Base-by-base conservation (phyloP, 169 alveolate species). In the Theileria orientalis region DNA sequence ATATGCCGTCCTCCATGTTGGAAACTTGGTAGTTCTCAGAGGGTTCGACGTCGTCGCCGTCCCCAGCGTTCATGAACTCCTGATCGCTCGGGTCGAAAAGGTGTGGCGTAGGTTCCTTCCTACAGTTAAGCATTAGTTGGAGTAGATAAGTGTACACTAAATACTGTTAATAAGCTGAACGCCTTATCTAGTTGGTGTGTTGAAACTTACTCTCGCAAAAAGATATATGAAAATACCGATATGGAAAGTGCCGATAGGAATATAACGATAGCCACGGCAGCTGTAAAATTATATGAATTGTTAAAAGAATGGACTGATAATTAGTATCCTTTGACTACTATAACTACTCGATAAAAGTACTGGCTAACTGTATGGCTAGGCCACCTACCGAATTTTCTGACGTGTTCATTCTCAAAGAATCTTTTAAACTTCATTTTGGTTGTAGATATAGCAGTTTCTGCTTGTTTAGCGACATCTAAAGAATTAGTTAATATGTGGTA, bases 1-100 rank as follows among this genome's bases (percentile, higher is more conserved):
- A 79, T 14, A 79, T 42, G 37, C 66, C 74, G 64, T 79, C 87
- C 32, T 63, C 76, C 54, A 78, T 78, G 42, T 46, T 75, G 29
- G 83, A 68, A 27, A 70, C 83, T 23, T 63, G 57, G 74, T 62
- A 77, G 42, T 52, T 77, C 27, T 77, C 86, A 9, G 82, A 40
- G 2, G 67, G 46, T 37, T 77, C 86, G 33, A 47, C 82, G 47
- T 66, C 66, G 57, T 72, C 86, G 27, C 82, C 82, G 40, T 33
- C 74, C 11, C 40, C 67, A 16, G 66, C 86, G 54, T 41, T 46
- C 75, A 77, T 64, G 27, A 77, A 77, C 52, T 52, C 75, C 27
- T 42, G 47, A 16, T 68, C 76, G 7, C 25, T 25, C 30, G 76
- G 76, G 61, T 68, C 76, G 29, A 44, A 37, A 13, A 68, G 30